phyloP scores from a whole-genome alignment of 176 grass and related monocot genomes.

The Zoysia japonica region DNA sequence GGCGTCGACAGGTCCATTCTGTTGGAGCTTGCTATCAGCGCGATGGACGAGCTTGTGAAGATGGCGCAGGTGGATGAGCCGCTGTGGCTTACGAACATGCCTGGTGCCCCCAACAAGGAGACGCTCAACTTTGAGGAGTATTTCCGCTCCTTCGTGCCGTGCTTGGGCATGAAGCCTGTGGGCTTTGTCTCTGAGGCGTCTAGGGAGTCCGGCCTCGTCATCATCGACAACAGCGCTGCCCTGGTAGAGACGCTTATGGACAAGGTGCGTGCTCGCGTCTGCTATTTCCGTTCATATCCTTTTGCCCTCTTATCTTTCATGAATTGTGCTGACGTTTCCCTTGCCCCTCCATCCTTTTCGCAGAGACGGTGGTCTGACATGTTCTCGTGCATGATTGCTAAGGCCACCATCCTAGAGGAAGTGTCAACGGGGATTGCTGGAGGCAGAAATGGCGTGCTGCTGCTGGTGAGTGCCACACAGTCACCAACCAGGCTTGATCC shows the following conservation, averaged over 20 bases:
- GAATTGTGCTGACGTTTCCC: constrained; percentile 18
- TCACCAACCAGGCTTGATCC: not conserved
- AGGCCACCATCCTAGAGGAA: constrained; percentile 71
- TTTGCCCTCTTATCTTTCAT: constrained; percentile 7
- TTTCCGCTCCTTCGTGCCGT: constrained; percentile 45
- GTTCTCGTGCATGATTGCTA: constrained; percentile 91
- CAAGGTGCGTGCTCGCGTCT: constrained; percentile 34
- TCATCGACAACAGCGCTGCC: constrained; percentile 60
- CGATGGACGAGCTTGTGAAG: constrained; percentile 91
- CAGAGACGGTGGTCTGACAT: constrained; percentile 86
- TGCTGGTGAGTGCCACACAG: constrained; percentile 63
- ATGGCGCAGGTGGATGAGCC: constrained; percentile 82
- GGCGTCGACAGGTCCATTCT: constrained; percentile 68
- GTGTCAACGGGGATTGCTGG: constrained; percentile 74
- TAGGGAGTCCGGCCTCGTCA: constrained; percentile 61
- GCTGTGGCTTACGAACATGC: constrained; percentile 62
- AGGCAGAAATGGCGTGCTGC: constrained; percentile 77
- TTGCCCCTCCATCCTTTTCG: constrained; percentile 15
- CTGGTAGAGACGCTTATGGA: constrained; percentile 86
- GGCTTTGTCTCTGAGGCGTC: constrained; percentile 75
- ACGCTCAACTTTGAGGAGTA: constrained; percentile 86
- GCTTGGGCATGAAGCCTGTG: constrained; percentile 53
- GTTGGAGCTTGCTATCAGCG: constrained; percentile 72
- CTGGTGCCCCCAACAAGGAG: constrained; percentile 44
- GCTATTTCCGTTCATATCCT: not conserved